phyloP scores from a whole-genome alignment of 768 basidiomycete genomes.

The Ramaria sp. region DNA sequence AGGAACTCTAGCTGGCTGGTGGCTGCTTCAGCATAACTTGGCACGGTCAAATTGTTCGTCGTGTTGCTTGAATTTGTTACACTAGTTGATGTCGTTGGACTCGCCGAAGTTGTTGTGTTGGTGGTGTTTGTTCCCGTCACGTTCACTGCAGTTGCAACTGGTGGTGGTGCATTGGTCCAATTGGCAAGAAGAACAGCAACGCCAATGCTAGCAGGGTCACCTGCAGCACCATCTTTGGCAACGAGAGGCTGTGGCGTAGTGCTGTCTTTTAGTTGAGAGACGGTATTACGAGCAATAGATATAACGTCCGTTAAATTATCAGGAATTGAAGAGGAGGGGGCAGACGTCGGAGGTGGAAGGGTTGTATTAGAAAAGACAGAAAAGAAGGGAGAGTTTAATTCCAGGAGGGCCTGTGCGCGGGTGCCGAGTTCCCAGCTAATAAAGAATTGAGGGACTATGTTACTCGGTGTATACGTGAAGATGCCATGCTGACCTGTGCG shows the following conservation, averaged over 20 bases:
- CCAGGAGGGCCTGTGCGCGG: constrained; percentile 39
- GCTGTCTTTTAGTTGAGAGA: constrained; percentile 42
- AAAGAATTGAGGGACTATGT: not conserved
- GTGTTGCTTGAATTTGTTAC: not conserved
- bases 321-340: constrained; percentile 14
- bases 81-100: not conserved
- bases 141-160: not conserved
- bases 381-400: constrained; percentile 33
- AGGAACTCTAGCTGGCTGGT: constrained; percentile 56
- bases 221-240: constrained; percentile 48
- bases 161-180: constrained; percentile 30
- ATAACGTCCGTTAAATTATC: constrained; percentile 37
- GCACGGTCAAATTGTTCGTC: constrained; percentile 12
- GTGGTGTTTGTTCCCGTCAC: not conserved
- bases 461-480: not conserved
- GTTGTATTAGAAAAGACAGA: constrained; percentile 34
- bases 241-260: constrained; percentile 46
- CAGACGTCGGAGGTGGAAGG: constrained; percentile 26
- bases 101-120: not conserved
- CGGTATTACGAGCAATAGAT: constrained; percentile 39
- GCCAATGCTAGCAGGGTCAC: constrained; percentile 73
- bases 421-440: constrained; percentile 51
- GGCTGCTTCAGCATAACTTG: constrained; percentile 56
- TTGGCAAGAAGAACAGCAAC: constrained; percentile 56
- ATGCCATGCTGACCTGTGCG: constrained; percentile 25